These are phyloP conservation scores for Aspergillus steynii DNA, from an alignment of 495 filamentous ascomycete species.

Conservation along the genomic window DNA sequence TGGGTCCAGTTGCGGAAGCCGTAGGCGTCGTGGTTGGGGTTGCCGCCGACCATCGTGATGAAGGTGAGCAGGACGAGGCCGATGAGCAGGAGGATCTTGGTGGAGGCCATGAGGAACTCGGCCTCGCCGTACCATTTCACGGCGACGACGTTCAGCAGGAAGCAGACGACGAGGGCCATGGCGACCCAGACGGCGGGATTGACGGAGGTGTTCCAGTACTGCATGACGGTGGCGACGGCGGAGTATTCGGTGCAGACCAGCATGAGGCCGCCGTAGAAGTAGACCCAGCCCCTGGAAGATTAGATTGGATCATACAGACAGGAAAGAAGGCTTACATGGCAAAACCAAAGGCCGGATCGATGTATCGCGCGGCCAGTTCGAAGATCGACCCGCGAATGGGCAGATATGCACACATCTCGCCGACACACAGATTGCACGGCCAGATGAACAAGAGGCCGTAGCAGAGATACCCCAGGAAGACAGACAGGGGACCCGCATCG, in stretches of 20 bases:
- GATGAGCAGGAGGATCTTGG: slow-evolving; percentile 73
- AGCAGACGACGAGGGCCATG: slow-evolving; percentile 66
- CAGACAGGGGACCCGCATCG: slow-evolving; percentile 63
- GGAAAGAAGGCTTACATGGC: slow-evolving; percentile 44
- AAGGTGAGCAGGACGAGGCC: slow-evolving; percentile 69
- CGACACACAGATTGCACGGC: slow-evolving; percentile 38
- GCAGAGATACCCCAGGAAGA: slow-evolving; percentile 64
- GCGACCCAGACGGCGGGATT: slow-evolving; percentile 67
- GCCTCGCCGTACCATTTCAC: slow-evolving; percentile 71
- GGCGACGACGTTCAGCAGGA: slow-evolving; percentile 65
- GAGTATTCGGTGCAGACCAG: slow-evolving; percentile 67
- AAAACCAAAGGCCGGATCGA: slow-evolving; percentile 70
- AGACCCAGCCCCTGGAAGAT: slow-evolving; percentile 37
- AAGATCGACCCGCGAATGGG: slow-evolving; percentile 74
- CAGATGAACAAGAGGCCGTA: slow-evolving; percentile 35
- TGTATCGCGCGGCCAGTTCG: slow-evolving; percentile 67
- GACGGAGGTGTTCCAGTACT: slow-evolving; percentile 60
- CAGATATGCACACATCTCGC: slow-evolving; percentile 72
- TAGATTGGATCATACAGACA: neutral
- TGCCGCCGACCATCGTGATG: slow-evolving; percentile 68
- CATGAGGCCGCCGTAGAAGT: slow-evolving; percentile 38
- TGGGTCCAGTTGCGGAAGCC: slow-evolving; percentile 70
- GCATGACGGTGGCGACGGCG: slow-evolving; percentile 66
- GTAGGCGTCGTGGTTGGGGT: slow-evolving; percentile 58
- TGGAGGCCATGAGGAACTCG: slow-evolving; percentile 71